phyloP scores from a whole-genome alignment of 208 protist genomes.

The Crithidia acanthocephali region DNA sequence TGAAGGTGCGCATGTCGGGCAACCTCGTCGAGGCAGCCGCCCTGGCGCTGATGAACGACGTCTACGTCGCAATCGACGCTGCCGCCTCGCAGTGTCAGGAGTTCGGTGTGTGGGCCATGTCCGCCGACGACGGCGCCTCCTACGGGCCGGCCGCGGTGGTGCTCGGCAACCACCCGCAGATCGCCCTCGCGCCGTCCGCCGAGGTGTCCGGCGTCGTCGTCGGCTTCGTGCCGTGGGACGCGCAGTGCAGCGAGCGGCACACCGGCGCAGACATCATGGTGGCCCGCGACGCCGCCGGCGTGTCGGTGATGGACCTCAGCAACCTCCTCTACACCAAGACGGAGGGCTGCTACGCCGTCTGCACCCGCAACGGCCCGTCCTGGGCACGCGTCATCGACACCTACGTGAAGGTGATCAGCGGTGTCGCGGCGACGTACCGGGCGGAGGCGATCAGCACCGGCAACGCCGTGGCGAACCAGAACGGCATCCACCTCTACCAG shows the following conservation, averaged over 20 bases:
- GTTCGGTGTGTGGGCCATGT: constrained; percentile 40
- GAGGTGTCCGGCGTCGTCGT: constrained; percentile 46
- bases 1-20: constrained; percentile 43
- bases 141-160: constrained; percentile 52
- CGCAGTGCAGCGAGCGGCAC: constrained; percentile 30
- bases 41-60: constrained; percentile 33
- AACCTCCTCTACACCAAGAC: constrained; percentile 31
- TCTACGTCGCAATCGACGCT: constrained; percentile 42
- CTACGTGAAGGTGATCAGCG: constrained; percentile 38
- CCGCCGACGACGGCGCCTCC: constrained; percentile 32
- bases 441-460: constrained; percentile 52
- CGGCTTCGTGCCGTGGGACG: constrained; percentile 51
- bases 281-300: constrained; percentile 12
- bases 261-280: constrained; percentile 36
- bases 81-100: constrained; percentile 47
- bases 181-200: constrained; percentile 30
- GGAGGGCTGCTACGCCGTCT: constrained; percentile 54
- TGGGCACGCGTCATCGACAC: constrained; percentile 34
- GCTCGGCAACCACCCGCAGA: constrained; percentile 41
- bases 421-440: constrained; percentile 17
- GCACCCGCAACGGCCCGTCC: constrained; percentile 33
- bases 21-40: constrained; percentile 33
- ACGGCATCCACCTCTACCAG: constrained; percentile 52
- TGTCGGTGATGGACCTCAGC: constrained; percentile 49
- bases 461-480: constrained; percentile 28